Conservation (phyloP, 1,284 basidiomycete genomes). For the Mixia osmundae region DNA sequence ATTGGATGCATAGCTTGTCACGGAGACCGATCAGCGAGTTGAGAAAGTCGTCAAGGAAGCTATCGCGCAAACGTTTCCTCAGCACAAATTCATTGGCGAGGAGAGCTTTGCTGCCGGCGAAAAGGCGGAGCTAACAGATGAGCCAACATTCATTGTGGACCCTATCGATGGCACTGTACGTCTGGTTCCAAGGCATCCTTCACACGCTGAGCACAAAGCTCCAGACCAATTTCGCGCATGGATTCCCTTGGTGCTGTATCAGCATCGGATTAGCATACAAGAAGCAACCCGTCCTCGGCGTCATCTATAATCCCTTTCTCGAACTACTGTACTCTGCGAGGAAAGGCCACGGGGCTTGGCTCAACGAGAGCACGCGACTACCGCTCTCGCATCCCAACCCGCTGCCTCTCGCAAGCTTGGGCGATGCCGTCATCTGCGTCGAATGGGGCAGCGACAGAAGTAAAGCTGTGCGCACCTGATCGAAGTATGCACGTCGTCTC, state of each 20-base stretch:
- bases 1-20: slow-evolving; percentile 37
- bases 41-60: slow-evolving; percentile 59
- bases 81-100: slow-evolving; percentile 62
- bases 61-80: slow-evolving; percentile 44
- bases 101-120: slow-evolving; percentile 53
- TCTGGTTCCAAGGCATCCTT: background rate
- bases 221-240: slow-evolving; percentile 83
- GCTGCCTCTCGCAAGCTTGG: slow-evolving; percentile 44
- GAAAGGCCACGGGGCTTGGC: slow-evolving; percentile 52
- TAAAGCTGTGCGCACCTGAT: slow-evolving; percentile 20
- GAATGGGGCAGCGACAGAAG: slow-evolving; percentile 81
- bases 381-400: slow-evolving; percentile 40
- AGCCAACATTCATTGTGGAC: slow-evolving; percentile 78
- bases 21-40: slow-evolving; percentile 80
- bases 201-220: slow-evolving; percentile 7
- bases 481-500: background rate
- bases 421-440: slow-evolving; percentile 58
- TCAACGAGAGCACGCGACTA: slow-evolving; percentile 33
- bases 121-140: slow-evolving; percentile 47
- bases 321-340: slow-evolving; percentile 63
- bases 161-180: slow-evolving; percentile 37
- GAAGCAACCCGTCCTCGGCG: slow-evolving; percentile 39
- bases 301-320: slow-evolving; percentile 80
- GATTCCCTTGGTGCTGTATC: slow-evolving; percentile 71
- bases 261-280: slow-evolving; percentile 73